Conservation (phyloP, 768 basidiomycete species). For the Hericium rajendrae region DNA sequence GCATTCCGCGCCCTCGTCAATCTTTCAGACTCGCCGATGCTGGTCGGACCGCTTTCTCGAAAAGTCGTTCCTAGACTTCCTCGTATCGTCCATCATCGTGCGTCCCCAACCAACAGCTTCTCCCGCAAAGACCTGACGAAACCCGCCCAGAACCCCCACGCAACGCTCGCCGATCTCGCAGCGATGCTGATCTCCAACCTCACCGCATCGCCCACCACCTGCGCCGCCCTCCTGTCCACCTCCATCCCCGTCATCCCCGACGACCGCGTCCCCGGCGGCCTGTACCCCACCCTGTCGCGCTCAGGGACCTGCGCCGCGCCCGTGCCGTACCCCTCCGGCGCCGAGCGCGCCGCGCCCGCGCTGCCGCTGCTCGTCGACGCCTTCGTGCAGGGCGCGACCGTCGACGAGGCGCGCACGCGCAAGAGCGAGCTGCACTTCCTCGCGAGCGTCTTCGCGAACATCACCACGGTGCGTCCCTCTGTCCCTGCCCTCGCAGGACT, state of each 20-base stretch:
- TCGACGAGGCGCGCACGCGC: slow-evolving; percentile 41
- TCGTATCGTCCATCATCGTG: slow-evolving; percentile 87
- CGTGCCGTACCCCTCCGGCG: slow-evolving; percentile 54
- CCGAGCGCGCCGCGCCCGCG: slow-evolving; percentile 45
- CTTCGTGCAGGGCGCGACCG: slow-evolving; percentile 64
- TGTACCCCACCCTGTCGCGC: slow-evolving; percentile 69
- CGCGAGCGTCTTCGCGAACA: slow-evolving; percentile 88
- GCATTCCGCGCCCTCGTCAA: slow-evolving; percentile 92
- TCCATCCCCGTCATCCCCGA: slow-evolving; percentile 54
- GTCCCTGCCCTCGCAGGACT: background rate
- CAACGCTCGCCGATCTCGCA: slow-evolving; percentile 87
- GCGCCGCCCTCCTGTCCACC: slow-evolving; percentile 52
- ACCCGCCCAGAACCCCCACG: slow-evolving; percentile 64
- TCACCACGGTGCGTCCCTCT: slow-evolving; percentile 56
- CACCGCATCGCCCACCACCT: slow-evolving; percentile 62
- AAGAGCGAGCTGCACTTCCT: slow-evolving; percentile 88
- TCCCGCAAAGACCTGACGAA: slow-evolving; percentile 7
- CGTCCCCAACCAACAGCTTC: slow-evolving; percentile 21
- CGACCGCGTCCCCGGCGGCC: slow-evolving; percentile 37
- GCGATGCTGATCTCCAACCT: slow-evolving; percentile 98
- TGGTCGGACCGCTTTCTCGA: slow-evolving; percentile 64
- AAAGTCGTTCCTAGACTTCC: slow-evolving; percentile 61
- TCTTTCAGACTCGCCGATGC: slow-evolving; percentile 72
- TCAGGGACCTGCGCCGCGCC: slow-evolving; percentile 74
- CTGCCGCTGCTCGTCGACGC: slow-evolving; percentile 84